Base-by-base conservation (phyloP, 78 protist genomes). In the Tieghemostelium lacteum region DNA sequence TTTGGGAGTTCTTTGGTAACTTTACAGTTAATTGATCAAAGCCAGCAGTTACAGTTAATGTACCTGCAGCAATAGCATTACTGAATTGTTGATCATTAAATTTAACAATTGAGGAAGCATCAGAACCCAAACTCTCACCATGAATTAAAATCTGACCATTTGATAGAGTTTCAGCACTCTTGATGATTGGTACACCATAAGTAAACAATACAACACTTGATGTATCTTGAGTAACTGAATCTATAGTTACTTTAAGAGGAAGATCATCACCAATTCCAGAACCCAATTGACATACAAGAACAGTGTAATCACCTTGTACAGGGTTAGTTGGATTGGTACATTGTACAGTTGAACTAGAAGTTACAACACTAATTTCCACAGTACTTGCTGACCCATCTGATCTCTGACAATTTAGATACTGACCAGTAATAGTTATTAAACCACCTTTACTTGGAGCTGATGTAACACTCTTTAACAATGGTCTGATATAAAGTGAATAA, bases 391-490 rank as follows among this genome's bases (percentile, higher is more conserved):
- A 70, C 14, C 60, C 49, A 8, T 55, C 49, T 7, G 75, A 70
- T n/a, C n/a, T n/a, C n/a, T n/a, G n/a, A 73, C 22, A 73, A 73
- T 37, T 37, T 57, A 4, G 34, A 19, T 28, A n/a, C n/a, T n/a
- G n/a, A n/a, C 83, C 83, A 5, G 45, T 12, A 1, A 73, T 73
- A 5, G 83, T 73, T 17, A 73, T 45, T 0, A 37, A 2, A 3
- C 83, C 83, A 57, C 83, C 83, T 57, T 24, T 34, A 2, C 69
- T 73, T 8, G 83, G 55, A 19, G 49, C 37, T n/a, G 24, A 28
- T 22, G 31, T 31, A 28, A 73, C 37, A 26, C 3, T 16, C 2
- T 0, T 3, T 7, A 73, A 28, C 24, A 19, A 12, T 4, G 83
- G 83, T n/a, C n/a, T n/a, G n/a, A n/a, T n/a, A n/a, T n/a, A n/a